phyloP scores from a whole-genome alignment of 768 basidiomycete genomes.

The Cytidiella melzeri region DNA sequence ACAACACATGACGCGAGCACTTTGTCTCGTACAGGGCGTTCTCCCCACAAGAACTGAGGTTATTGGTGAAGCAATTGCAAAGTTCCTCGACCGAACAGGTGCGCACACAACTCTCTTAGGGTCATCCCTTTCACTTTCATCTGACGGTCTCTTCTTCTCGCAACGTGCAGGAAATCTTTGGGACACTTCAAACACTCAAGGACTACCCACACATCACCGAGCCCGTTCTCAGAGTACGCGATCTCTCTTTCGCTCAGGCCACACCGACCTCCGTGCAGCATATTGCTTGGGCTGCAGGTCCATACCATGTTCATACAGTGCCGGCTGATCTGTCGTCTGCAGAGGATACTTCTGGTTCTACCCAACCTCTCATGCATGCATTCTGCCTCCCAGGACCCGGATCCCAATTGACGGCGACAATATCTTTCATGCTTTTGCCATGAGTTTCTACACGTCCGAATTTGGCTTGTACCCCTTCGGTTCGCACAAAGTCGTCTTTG shows the following conservation, averaged over 20 bases:
- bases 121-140: too few species aligned
- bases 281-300: constrained; percentile 92
- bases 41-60: too few species aligned
- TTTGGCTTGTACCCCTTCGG: constrained; percentile 95
- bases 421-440: constrained; percentile 79
- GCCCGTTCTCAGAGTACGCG: too few species aligned
- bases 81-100: too few species aligned
- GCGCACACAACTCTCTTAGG: too few species aligned
- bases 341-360: constrained; percentile 53
- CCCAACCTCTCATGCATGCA: constrained; percentile 76
- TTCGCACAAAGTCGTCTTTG: constrained; percentile 91
- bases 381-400: constrained; percentile 93
- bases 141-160: too few species aligned
- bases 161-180: too few species aligned
- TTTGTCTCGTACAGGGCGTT: too few species aligned
- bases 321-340: constrained; percentile 55
- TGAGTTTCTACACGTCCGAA: constrained; percentile 88
- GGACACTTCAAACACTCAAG: too few species aligned
- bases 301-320: constrained; percentile 76
- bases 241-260: constrained; percentile 83
- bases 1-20: too few species aligned
- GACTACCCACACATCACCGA: too few species aligned
- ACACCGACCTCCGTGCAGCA: constrained; percentile 93
- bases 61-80: too few species aligned
- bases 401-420: constrained; percentile 58